Conservation (phyloP, 169 alveolate species). For the Fabrea salina region DNA sequence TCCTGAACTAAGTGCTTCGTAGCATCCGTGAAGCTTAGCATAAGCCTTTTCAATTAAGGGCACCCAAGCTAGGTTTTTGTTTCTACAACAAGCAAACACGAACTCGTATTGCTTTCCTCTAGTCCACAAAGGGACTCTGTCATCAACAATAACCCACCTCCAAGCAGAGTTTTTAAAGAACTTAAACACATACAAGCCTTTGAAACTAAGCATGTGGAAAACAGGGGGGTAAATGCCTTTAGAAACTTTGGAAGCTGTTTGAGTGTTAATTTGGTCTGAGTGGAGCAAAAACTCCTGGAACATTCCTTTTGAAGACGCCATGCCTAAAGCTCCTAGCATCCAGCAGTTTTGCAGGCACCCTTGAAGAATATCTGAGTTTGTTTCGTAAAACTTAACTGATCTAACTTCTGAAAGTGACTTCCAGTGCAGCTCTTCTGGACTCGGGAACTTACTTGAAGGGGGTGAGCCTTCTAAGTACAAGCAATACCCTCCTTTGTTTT, state of each 20-base stretch:
- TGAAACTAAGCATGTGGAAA: constrained; percentile 68
- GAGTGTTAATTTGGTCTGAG: constrained; percentile 49
- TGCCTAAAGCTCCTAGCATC: constrained; percentile 39
- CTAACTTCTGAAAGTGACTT: constrained; percentile 49
- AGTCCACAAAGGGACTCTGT: constrained; percentile 61
- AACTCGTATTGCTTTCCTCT: constrained; percentile 44
- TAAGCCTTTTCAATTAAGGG: constrained; percentile 84
- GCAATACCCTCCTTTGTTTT: constrained; percentile 38
- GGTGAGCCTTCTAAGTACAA: constrained; percentile 53
- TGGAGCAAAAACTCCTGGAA: constrained; percentile 57
- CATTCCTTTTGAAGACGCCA: constrained; percentile 64
- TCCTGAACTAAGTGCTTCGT: constrained; percentile 74
- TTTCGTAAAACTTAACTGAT: too few species aligned
- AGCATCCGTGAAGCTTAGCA: constrained; percentile 83
- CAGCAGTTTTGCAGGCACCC: constrained; percentile 27
- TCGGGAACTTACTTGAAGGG: constrained; percentile 51
- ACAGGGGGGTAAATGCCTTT: constrained; percentile 86
- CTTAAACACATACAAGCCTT: constrained; percentile 75
- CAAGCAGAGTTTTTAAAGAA: constrained; percentile 76
- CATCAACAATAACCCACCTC: constrained; percentile 84
- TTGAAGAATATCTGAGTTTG: too few species aligned
- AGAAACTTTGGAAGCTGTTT: constrained; percentile 36
- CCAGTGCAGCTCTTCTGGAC: constrained; percentile 60
- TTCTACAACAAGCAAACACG: constrained; percentile 68
- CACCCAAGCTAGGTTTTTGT: constrained; percentile 73